Conservation (phyloP, 2,329 filamentous ascomycete genomes). For the Lachnellula willkommii region DNA sequence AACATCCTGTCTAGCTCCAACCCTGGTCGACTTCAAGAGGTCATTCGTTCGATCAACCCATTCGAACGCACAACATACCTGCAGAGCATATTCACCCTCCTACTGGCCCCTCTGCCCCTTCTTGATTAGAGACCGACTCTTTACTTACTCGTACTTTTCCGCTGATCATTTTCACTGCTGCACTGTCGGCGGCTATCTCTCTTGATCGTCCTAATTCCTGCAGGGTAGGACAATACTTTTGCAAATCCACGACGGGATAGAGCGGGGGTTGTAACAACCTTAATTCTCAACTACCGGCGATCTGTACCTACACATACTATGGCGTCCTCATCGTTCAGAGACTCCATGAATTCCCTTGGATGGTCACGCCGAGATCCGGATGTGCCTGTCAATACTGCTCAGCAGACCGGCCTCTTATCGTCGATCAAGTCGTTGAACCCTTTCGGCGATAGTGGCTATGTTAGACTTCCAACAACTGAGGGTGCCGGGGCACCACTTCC, state of each 20-base stretch:
- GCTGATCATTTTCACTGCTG: conserved; percentile 8
- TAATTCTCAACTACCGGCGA: conserved; percentile 20
- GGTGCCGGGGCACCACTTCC: conserved; percentile 78
- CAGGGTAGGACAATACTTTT: background rate
- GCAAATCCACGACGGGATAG: conserved; percentile 5
- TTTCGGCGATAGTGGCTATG: conserved; percentile 80
- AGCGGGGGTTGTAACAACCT: conserved; percentile 11
- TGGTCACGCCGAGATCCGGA: conserved; percentile 85
- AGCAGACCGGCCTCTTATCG: conserved; percentile 69
- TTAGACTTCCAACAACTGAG: conserved; percentile 83
- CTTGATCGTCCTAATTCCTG: conserved; percentile 8
- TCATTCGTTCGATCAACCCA: conserved; percentile 33
- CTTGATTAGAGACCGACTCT: conserved; percentile 7
- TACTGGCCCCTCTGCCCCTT: background rate
- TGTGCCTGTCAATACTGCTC: conserved; percentile 66
- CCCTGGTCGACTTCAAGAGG: conserved; percentile 21
- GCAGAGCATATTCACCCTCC: conserved; percentile 15
- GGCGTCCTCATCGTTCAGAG: conserved; percentile 84
- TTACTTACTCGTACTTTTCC: conserved; percentile 11
- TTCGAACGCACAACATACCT: conserved; percentile 31
- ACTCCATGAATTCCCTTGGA: conserved; percentile 90
- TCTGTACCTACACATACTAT: conserved; percentile 41
- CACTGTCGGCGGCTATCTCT: conserved; percentile 9
- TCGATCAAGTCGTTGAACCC: conserved; percentile 83
- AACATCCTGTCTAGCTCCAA: conserved; percentile 10